Percentiles rank a stretch among this genome's conserved stretches.
Evolutionary conservation across 805 yeast genomes (phyloP).

Genomic region (Danielia reshetovae): DNA sequence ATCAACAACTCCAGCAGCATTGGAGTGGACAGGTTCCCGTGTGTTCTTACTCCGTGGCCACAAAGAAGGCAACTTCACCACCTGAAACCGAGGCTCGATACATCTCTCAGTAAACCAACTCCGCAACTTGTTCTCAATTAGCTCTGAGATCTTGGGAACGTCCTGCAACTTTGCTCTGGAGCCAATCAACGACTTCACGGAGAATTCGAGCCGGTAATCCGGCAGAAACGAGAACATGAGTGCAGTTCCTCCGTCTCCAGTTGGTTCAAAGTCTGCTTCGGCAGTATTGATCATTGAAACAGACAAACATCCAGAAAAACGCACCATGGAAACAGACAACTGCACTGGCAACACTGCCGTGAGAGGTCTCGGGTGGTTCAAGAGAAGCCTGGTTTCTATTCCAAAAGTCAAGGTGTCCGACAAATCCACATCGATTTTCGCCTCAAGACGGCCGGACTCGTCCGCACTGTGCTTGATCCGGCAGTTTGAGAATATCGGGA

Average conservation of each 20-base stretch:
- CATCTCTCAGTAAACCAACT: constrained; percentile 91
- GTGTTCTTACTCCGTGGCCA: constrained; percentile 63
- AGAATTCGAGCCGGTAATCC: constrained; percentile 84
- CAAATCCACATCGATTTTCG: constrained; percentile 86
- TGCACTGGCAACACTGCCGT: constrained; percentile 86
- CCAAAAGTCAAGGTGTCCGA: constrained; percentile 85
- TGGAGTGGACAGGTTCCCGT: constrained; percentile 25
- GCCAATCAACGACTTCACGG: constrained; percentile 85
- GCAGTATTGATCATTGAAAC: constrained; percentile 59
- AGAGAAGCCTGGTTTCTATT: constrained; percentile 69
- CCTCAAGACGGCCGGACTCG: constrained; percentile 59
- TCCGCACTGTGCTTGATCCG: constrained; percentile 63
- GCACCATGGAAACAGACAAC: constrained; percentile 78
- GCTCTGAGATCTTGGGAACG: constrained; percentile 83
- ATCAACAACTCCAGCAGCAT: constrained; percentile 17
- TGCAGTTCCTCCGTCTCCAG: constrained; percentile 49
- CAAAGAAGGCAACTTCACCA: constrained; percentile 75
- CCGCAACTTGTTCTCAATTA: constrained; percentile 77
- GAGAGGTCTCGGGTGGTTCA: constrained; percentile 78
- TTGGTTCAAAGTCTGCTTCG: constrained; percentile 28
- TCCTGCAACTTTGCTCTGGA: constrained; percentile 89
- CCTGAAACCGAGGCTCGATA: constrained; percentile 90
- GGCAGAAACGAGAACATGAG: constrained; percentile 88
- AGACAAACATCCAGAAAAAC: constrained; percentile 86
- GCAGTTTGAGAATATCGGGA: constrained; percentile 92